Conservation (phyloP, 2,329 filamentous ascomycete species). For the Tolypocladium amazonense region DNA sequence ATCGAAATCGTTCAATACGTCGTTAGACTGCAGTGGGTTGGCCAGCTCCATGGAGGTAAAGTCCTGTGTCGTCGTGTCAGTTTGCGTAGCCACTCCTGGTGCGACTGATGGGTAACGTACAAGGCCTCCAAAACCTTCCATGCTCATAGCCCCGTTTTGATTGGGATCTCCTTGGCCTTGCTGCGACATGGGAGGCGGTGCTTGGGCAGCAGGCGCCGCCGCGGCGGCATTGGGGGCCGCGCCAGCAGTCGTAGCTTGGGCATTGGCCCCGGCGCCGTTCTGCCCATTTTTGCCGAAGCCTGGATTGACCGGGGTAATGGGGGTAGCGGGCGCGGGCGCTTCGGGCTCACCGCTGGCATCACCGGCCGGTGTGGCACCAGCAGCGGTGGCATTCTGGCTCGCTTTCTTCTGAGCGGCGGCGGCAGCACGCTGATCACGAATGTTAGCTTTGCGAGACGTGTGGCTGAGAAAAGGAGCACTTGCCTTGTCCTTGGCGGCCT, state of each 20-base stretch:
- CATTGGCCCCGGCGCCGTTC: conserved; percentile 16
- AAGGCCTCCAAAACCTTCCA: conserved; percentile 32
- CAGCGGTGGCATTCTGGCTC: conserved; percentile 38
- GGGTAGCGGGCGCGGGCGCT: conserved; percentile 50
- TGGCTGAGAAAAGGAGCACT: conserved; percentile 11
- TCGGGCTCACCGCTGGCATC: conserved; percentile 47
- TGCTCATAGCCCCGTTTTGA: conserved; percentile 32
- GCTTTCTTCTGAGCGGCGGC: conserved; percentile 53
- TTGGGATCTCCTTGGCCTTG: conserved; percentile 35
- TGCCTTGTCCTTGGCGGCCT: conserved; percentile 60
- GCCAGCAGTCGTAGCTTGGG: conserved; percentile 11
- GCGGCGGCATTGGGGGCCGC: conserved; percentile 19
- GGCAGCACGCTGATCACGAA: conserved; percentile 32
- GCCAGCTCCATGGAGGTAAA: conserved; percentile 43
- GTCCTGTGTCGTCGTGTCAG: conserved; percentile 19
- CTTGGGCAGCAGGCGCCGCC: conserved; percentile 22
- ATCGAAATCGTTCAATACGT: conserved; percentile 57
- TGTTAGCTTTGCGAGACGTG: conserved; percentile 5
- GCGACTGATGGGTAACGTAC: conserved; percentile 22
- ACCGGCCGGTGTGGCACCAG: conserved; percentile 44
- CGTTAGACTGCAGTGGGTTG: conserved; percentile 39
- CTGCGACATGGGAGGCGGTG: conserved; percentile 30
- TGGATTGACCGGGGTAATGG: conserved; percentile 48
- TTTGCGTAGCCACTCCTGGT: background rate
- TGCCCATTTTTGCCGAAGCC: conserved; percentile 30